Base-by-base conservation (phyloP, 306 rosid genomes). In the Gastrolobium bilobum region DNA sequence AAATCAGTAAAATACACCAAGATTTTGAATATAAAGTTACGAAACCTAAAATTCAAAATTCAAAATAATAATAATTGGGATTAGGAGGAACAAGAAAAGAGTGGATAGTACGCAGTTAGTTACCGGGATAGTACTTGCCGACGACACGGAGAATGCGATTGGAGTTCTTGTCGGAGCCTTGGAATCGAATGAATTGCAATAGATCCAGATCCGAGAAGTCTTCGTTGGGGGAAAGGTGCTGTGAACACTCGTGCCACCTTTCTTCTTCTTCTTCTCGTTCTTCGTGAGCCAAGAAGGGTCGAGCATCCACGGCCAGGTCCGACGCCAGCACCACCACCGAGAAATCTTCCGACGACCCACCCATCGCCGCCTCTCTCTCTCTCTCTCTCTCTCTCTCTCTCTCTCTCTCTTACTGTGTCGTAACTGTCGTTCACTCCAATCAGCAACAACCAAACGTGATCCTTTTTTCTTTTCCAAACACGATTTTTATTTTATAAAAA, bases 121-220 rank as follows among this genome's bases (percentile, higher is more conserved):
- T 58, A 93, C 97, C 99, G 0, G 99, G 99, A 83, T 83, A 95
- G 71, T 87, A 89, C 73, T 95, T 91, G 4, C 98, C 99, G 2
- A 95, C 92, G 31, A 95, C 48, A 62, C 99, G 98, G 71, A 90
- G 71, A 59, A 95, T 86, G 26, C 81, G 96, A 67, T 67, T 76
- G 2, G 91, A 93, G 43, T 61, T 52, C 72, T 87, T 92, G 79
- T 92, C 98, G 43, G 79, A 68, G 80, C 99, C 99, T 68, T 95
- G 91, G 33, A 86, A 81, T 38, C 85, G 70, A 11, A 91, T 75
- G 85, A 95, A 92, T 39, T 90, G 97, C 73, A 95, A 71, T 13
- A 59, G 81, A 15, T 95, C 97, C 78, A 95, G 99, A 83, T 95
- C 99, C 50, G 94, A 92, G 85, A 95, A 95, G 76, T 95, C 99